Evolutionary conservation across 352 stramenopile genomes (phyloP).

Genomic region (Pythium rishiriense): DNA sequence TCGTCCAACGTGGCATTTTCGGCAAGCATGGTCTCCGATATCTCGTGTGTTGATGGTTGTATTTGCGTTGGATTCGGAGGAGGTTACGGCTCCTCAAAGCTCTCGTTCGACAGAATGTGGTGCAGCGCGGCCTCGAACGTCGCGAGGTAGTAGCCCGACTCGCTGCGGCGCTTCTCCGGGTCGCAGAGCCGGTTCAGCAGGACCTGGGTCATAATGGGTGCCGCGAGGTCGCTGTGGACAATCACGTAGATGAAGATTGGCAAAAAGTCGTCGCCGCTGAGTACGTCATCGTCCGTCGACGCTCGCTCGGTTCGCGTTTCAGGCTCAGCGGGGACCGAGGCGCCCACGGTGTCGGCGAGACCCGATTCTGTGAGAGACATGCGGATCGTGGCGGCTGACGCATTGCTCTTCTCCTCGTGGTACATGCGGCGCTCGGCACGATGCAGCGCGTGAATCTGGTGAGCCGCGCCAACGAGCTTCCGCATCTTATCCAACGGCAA

Average conservation of each 20-base stretch:
- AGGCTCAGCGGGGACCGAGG: not conserved
- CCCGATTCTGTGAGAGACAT: slow-evolving; percentile 17
- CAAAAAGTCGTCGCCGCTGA: slow-evolving; percentile 85
- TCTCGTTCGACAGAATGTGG: slow-evolving; percentile 73
- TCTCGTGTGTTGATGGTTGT: slow-evolving; percentile 13
- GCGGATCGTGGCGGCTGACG: not conserved
- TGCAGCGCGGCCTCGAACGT: slow-evolving; percentile 82
- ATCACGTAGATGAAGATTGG: slow-evolving; percentile 91
- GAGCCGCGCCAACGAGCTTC: slow-evolving; percentile 69
- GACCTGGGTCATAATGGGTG: slow-evolving; percentile 80
- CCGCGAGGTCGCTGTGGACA: slow-evolving; percentile 72
- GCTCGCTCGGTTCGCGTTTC: not conserved
- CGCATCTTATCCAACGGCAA: slow-evolving; percentile 84
- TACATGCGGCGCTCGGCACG: slow-evolving; percentile 55
- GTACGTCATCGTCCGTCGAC: slow-evolving; percentile 55
- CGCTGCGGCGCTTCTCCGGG: slow-evolving; percentile 78
- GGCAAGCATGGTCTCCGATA: too few species aligned
- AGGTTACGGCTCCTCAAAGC: slow-evolving; percentile 29
- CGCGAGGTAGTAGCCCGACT: slow-evolving; percentile 88
- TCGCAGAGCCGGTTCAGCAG: slow-evolving; percentile 84
- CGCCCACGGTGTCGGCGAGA: not conserved
- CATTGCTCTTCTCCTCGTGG: slow-evolving; percentile 11
- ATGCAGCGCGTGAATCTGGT: slow-evolving; percentile 76
- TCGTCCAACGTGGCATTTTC: too few species aligned
- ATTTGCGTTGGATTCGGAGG: not conserved